Evolutionary conservation across 208 protist species (phyloP), one percentile per base, ranked within the genome.

Genomic region (Trichomonas vaginalis): DNA sequence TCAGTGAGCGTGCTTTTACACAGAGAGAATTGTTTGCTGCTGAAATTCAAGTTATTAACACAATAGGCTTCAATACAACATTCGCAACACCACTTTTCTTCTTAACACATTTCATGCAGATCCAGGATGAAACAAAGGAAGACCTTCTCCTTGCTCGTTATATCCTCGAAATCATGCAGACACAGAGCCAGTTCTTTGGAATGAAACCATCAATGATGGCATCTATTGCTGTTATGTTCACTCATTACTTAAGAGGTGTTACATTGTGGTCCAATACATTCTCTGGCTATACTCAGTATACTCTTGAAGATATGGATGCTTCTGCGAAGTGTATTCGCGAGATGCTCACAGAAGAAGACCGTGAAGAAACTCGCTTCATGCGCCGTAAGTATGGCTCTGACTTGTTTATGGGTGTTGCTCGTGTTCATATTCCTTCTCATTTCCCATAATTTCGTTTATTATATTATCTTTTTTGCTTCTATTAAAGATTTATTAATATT

Each of bases 361-460:
- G 86, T 39, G 86, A 92, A n/a, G 86, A 92, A 32, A 92, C 86
- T 15, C 42, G 45, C 12, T 92, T 92, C 86, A 92, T 92, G 86
- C 12, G 86, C 9, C 12, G 86, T 6, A 92, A 92, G 46, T 92
- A 92, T 32, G 86, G 86, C 17, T 92, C 86, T 48, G 86, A 92
- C n/a, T 40, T 92, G 21, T 92, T 92, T 39, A 23, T 92, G 14
- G n/a, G n/a, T 51, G 86, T 92, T 92, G 86, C 86, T 51, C 45
- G 46, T 51, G 15, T 48, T n/a, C 27, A 47, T 51, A 27, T 92
- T 51, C 45, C 86, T 48, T 83, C 79, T 42, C 27, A 35, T 12
- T 83, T 35, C 12, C 27, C 37, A 83, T 83, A 83, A 83, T 83
- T n/a, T n/a, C n/a, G n/a, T 83, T 83, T 21, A 83, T 83, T 70